phyloP scores from a whole-genome alignment of 768 basidiomycete genomes.

The Leccinum imitatum region DNA sequence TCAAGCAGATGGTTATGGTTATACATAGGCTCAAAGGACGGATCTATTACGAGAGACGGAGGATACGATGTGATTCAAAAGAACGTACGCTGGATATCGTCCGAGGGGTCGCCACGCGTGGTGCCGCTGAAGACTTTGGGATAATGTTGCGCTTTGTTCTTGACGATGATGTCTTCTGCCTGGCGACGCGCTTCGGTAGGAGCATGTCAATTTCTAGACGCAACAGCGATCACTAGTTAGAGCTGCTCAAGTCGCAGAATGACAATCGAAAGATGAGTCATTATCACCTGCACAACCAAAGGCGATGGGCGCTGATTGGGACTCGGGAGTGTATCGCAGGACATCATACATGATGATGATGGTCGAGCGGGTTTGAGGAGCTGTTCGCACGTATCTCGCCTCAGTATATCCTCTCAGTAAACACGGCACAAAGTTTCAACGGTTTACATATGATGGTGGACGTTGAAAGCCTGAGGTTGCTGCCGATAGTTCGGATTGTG shows the following conservation, averaged over 20 bases:
- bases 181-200: conserved; percentile 49
- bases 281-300: conserved; percentile 53
- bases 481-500: too few species aligned
- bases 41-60: not conserved
- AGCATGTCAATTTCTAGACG: conserved; percentile 45
- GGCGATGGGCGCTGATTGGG: conserved; percentile 46
- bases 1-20: conserved; percentile 55
- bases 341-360: too few species aligned
- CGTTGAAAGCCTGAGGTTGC: too few species aligned
- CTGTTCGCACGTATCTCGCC: too few species aligned
- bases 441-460: too few species aligned
- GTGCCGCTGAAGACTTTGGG: conserved; percentile 55
- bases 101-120: conserved; percentile 28
- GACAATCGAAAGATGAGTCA: not conserved
- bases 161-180: conserved; percentile 55
- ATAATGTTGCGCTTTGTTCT: conserved; percentile 51
- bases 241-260: not conserved
- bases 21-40: conserved; percentile 25
- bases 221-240: not conserved
- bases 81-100: conserved; percentile 23
- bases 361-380: too few species aligned
- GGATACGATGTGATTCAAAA: not conserved
- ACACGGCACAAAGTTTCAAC: too few species aligned
- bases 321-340: too few species aligned
- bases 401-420: too few species aligned